Evolutionary conservation across 805 yeast genomes (phyloP), one percentile per base, ranked within the genome.

Genomic region (Myxozyma udenii): DNA sequence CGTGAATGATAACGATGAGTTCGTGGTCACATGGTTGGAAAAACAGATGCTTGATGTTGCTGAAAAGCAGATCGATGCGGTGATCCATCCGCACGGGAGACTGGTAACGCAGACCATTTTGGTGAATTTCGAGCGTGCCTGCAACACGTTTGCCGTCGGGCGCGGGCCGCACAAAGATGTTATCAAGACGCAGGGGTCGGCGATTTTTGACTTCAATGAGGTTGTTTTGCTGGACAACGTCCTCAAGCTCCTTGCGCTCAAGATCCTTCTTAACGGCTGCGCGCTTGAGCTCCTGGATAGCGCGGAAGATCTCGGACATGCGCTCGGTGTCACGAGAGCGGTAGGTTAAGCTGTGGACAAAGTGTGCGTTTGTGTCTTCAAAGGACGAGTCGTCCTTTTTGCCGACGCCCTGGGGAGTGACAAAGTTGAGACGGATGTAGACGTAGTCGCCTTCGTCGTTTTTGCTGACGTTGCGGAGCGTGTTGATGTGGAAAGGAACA

Each of bases 11-110:
- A 41, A 91, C 97, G 65, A 91, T 81, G 66, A 93, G 75, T 70
- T 93, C 98, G 58, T 93, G 95, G 65, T 90, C 90, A 66, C 93
- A 87, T 4, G 98, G 95, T 73, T 93, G 98, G 77, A 89, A 93
- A 64, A 93, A 88, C 62, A 93, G 71, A 68, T 93, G 96, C 68
- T 90, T 88, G 64, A 93, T 87, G 70, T 93, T 93, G 49, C 87
- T 80, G 68, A 89, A 93, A 58, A 91, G 71, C 25, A 93, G 79
- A 70, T 93, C 98, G 57, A 93, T 85, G 65, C 80, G 79, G 62
- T 88, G 95, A 64, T 91, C 98, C 16, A 83, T 75, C 64, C 90
- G 80, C 58, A 87, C 76, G 12, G 93, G 84, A 1, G 95, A 84
- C 66, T 87, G 95, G 69, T 90, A 93, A 62, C 98, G 78, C 58